Conservation (phyloP, 2,329 filamentous ascomycete species). For the Raffaelea ambrosiae region DNA sequence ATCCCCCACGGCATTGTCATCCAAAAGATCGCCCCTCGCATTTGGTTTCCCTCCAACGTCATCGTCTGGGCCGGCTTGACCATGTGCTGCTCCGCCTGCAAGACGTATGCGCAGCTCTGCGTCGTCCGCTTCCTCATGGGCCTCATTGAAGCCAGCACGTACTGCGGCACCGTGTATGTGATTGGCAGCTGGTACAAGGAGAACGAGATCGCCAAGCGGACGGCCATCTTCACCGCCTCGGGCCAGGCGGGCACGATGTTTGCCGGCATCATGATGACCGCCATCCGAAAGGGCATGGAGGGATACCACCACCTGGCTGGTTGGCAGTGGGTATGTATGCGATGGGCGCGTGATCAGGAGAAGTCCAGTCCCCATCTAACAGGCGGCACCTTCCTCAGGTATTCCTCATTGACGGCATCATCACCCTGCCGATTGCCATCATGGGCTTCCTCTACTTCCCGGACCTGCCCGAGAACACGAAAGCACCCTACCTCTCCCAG, state of each 20-base stretch:
- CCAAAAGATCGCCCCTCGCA: conserved; percentile 53
- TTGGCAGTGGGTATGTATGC: conserved; percentile 40
- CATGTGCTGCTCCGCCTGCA: conserved; percentile 46
- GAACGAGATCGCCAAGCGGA: conserved; percentile 49
- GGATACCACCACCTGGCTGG: conserved; percentile 38
- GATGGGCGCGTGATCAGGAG: too few species aligned
- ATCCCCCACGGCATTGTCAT: conserved; percentile 52
- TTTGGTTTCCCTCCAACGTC: conserved; percentile 58
- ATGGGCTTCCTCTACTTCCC: conserved; percentile 46
- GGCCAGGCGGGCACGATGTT: conserved; percentile 54
- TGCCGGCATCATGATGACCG: conserved; percentile 48
- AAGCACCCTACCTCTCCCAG: conserved; percentile 36
- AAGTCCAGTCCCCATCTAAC: not conserved
- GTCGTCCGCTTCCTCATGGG: conserved; percentile 48
- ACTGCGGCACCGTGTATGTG: conserved; percentile 49
- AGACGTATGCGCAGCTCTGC: conserved; percentile 45
- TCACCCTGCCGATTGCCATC: conserved; percentile 45
- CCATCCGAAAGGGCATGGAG: conserved; percentile 35
- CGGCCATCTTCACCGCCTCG: conserved; percentile 50
- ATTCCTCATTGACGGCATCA: conserved; percentile 42
- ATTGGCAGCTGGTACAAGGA: conserved; percentile 52
- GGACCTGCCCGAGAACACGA: conserved; percentile 38
- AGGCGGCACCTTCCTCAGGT: too few species aligned
- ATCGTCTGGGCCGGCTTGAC: conserved; percentile 54
- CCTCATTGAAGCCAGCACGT: conserved; percentile 45